Base-by-base conservation (phyloP, 2,329 filamentous ascomycete genomes). In the Botryosphaeria dothidea region DNA sequence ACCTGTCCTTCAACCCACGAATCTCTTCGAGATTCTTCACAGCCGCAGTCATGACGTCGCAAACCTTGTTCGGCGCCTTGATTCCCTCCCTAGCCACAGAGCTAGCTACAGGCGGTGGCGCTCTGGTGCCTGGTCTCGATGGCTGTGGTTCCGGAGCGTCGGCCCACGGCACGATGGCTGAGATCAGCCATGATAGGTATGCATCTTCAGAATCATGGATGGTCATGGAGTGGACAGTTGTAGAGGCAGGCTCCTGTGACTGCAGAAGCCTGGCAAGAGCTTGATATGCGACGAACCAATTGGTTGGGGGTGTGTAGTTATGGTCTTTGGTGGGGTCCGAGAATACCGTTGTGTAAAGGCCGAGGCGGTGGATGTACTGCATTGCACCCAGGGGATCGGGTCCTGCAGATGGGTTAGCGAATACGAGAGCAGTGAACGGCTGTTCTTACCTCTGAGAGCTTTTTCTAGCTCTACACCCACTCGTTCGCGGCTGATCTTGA, bases 401-500 rank as follows among this genome's bases (percentile, higher is more conserved):
- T 36, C 84, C 88, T 65, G 36, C 29, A 3, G 11, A 17, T 31
- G 1, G 17, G 38, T 48, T 19, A 62, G 29, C 11, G 31, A 34
- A 38, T 25, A 17, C 0, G 4, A 54, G 36, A 11, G 60, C 29
- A 49, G 23, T 71, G 65, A 74, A 34, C 23, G 19, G 5, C 11
- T 25, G 4, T 4, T 3, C 48, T 36, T 56, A 65, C 64, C 64
- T 77, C 87, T 90, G 19, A 98, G 81, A 88, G 96, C 96, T 82
- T 98, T 98, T 73, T 94, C 91, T 3, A 97, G 72, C 75, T 99
- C 95, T 3, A 90, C 85, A 0, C 92, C 92, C 1, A 99, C 89
- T 65, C 95, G 85, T 77, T 99, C 95, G 63, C 93, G 88, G 72
- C 92, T 97, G 69, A 99, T 98, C 76, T 99, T 99, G 31, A 90